phyloP scores from a whole-genome alignment of 2,329 filamentous ascomycete genomes.

The Colletotrichum orbiculare region DNA sequence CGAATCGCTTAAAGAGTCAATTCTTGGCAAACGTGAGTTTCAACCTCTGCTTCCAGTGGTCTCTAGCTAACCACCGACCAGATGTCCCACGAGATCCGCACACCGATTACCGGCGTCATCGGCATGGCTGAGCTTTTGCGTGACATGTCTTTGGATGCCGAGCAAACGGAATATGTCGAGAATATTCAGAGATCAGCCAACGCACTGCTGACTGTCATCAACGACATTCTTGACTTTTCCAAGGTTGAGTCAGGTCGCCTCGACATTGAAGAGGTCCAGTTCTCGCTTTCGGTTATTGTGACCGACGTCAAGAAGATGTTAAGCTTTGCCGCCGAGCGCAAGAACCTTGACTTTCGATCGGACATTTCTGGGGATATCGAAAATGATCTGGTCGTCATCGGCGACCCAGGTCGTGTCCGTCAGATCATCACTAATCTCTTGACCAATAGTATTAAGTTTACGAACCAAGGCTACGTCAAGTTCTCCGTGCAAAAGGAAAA shows the following conservation, averaged over 20 bases:
- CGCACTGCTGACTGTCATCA: slow-evolving; percentile 86
- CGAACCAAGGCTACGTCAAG: slow-evolving; percentile 73
- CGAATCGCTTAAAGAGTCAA: slow-evolving; percentile 82
- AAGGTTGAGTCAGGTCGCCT: slow-evolving; percentile 84
- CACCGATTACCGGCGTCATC: slow-evolving; percentile 82
- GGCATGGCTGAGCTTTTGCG: slow-evolving; percentile 82
- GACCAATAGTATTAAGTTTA: slow-evolving; percentile 83
- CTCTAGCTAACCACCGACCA: slow-evolving; percentile 39
- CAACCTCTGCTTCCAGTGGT: neutral
- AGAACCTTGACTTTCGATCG: slow-evolving; percentile 78
- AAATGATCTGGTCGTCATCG: slow-evolving; percentile 81
- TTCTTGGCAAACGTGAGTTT: slow-evolving; percentile 73
- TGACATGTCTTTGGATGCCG: slow-evolving; percentile 74
- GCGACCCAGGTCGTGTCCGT: slow-evolving; percentile 84
- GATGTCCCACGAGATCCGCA: slow-evolving; percentile 85
- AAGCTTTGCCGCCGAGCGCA: slow-evolving; percentile 83
- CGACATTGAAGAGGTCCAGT: slow-evolving; percentile 84
- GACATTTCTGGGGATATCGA: slow-evolving; percentile 72
- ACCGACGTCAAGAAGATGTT: slow-evolving; percentile 89
- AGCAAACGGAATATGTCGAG: slow-evolving; percentile 79
- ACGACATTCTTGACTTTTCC: slow-evolving; percentile 91
- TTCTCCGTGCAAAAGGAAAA: slow-evolving; percentile 72
- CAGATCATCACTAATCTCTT: slow-evolving; percentile 86
- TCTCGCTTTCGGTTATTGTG: slow-evolving; percentile 78
- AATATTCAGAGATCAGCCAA: slow-evolving; percentile 85